Base-by-base conservation (phyloP, 768 basidiomycete species). In the Polyporus arcularius region DNA sequence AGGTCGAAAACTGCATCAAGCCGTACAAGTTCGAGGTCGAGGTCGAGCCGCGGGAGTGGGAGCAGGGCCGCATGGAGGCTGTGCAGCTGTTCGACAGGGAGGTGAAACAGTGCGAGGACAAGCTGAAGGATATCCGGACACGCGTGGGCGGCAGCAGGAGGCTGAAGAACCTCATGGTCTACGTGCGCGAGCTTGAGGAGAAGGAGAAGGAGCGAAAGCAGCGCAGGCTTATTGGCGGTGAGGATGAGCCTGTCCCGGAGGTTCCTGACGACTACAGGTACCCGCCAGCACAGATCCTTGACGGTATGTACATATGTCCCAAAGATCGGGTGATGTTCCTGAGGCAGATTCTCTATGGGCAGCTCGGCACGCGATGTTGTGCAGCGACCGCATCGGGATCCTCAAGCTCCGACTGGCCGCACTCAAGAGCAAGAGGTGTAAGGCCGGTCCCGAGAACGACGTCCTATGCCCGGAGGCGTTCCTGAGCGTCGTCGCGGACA, bases 1-100 rank as follows among this genome's bases (percentile, higher is more conserved):
- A 98, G 76, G 96, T 99, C 15, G 97, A 99, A 79, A 99, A 98
- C 74, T 96, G 94, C 74, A 98, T 99, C 81, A 99, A 99, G 76
- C 97, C 96, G 31, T 98, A 86, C 83, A 99, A 99, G 79, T 96
- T 97, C 70, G 96, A 98, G 70, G 88, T 98, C 30, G 97, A 99
- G 71, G 90, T 98, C 14, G 95, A 98, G 63, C 82, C 85, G 14
- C 79, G 88, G 43, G 97, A 99, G 73, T 99, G 97, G 97, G 92
- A 93, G 67, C 70, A 79, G 2, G 97, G 97, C 0, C 79, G 96
- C 51, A 82, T 81, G 66, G 79, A 85, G 52, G 85, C 93, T 1
- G 82, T 93, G 57, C 84, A 85, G 55, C 77, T 96, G 66, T 91
- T 96, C 67, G 89, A 93, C 75, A 86, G 85, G 69, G 97, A 99